Evolutionary conservation across 208 protist species (phyloP), one percentile per base, ranked within the genome.

Genomic region (Vickermania ingenoplastis): DNA sequence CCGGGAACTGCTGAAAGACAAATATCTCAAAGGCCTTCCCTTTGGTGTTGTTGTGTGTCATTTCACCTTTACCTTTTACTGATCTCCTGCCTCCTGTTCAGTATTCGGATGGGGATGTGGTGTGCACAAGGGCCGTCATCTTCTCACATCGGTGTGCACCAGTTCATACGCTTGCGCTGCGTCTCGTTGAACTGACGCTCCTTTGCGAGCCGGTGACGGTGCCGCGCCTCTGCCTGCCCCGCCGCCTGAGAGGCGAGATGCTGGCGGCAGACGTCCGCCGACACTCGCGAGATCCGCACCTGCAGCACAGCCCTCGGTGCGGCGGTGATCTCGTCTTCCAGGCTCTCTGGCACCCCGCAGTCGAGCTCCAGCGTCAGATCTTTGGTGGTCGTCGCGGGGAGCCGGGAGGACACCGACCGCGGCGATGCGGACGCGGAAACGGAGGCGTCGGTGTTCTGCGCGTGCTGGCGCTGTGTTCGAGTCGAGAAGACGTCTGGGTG

Each of bases 211-310:
- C 11, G 11, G 36, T 45, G 36, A 17, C 17, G 36, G 11, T 7
- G 7, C 11, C 17, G 7, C 36, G 7, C 17, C 36, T 45, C 36
- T 17, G 17, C 36, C 11, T n/a, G 11, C 36, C 17, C n/a, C 53
- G 41, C 59, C 70, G 61, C 57, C 65, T 52, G 53, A 77, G 80
- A 3, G 60, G 55, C 17, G 11, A 58, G 30, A 64, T 64, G 17
- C 58, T 65, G 27, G 69, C 65, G 31, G 55, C 53, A 41, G 80
- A 65, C 51, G 23, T 71, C 61, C 27, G 75, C 63, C 25, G 79
- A 65, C 24, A 82, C 77, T 22, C 72, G 76, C 22, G 50, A 71
- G 7, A 90, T 22, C 1, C 72, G 73, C 68, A 90, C 59, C 1
- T 71, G 62, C 17, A 90, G 30, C 61, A 74, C 17, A 73, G 51